Percentiles rank a stretch among this genome's conserved stretches.
Evolutionary conservation across 352 stramenopile species (phyloP).

Genomic region (Pythium phragmiticola): DNA sequence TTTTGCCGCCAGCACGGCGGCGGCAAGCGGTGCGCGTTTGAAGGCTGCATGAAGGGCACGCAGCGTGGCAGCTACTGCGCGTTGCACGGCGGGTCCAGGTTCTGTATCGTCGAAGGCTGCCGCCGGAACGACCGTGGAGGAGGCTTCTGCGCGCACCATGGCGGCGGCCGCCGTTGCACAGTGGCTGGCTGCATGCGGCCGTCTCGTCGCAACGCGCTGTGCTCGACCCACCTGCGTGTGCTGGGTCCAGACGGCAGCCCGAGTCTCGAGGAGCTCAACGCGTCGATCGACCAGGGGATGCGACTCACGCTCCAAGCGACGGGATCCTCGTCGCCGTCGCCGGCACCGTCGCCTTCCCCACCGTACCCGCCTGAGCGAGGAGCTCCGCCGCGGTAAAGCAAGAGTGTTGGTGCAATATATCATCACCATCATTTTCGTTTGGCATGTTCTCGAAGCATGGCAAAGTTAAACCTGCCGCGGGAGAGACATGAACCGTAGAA

Average conservation of each 20-base stretch:
- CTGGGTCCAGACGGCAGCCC: slow-evolving; percentile 17
- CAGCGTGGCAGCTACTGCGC: slow-evolving; percentile 42
- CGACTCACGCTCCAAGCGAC: slow-evolving; percentile 2
- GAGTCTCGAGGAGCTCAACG: slow-evolving; percentile 23
- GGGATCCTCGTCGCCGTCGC: slow-evolving; percentile 6
- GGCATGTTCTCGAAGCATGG: slow-evolving; percentile 16
- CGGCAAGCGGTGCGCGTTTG: slow-evolving; percentile 37
- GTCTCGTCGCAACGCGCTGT: slow-evolving; percentile 75
- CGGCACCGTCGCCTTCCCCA: not conserved
- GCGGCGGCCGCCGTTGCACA: slow-evolving; percentile 80
- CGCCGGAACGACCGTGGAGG: slow-evolving; percentile 59
- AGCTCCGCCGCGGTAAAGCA: not conserved
- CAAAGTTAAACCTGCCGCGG: not conserved
- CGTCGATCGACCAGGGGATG: slow-evolving; percentile 13
- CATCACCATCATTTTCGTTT: not conserved
- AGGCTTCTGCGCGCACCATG: slow-evolving; percentile 33
- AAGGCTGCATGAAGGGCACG: slow-evolving; percentile 43
- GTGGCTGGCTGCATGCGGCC: slow-evolving; percentile 63
- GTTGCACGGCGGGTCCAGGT: slow-evolving; percentile 51
- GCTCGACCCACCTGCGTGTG: slow-evolving; percentile 68
- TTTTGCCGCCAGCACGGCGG: slow-evolving; percentile 50
- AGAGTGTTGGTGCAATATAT: slow-evolving; percentile 9
- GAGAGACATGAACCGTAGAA: slow-evolving; percentile 4
- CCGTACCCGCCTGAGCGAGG: not conserved
- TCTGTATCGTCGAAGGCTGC: slow-evolving; percentile 76